These are phyloP conservation scores for Diutina mesorugosa DNA, from an alignment of 1,139 yeast genomes.

Conservation along the genomic window DNA sequence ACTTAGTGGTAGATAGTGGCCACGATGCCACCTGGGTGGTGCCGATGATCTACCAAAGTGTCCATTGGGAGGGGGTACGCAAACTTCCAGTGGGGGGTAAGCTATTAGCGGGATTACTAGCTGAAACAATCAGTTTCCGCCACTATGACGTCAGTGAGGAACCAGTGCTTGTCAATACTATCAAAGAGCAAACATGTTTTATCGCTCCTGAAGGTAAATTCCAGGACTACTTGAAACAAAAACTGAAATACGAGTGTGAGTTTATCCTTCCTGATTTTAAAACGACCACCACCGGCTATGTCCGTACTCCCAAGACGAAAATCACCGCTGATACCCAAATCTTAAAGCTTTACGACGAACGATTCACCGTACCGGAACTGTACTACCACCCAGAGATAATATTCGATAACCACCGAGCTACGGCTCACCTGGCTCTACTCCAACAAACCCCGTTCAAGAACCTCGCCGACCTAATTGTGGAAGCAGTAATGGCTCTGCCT, in stretches of 20 bases:
- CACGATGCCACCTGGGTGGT: constrained; percentile 78
- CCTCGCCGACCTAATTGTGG: constrained; percentile 66
- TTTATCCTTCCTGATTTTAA: constrained; percentile 83
- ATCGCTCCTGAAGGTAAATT: constrained; percentile 49
- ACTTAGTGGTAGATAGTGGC: constrained; percentile 78
- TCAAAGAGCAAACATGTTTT: constrained; percentile 73
- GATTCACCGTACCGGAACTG: constrained; percentile 80
- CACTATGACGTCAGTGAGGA: constrained; percentile 94
- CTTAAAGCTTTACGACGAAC: constrained; percentile 61
- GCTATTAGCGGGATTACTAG: constrained; percentile 63
- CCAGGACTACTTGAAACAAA: constrained; percentile 35
- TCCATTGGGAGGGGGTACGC: constrained; percentile 66
- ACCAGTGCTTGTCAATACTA: constrained; percentile 68
- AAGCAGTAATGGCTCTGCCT: constrained; percentile 60
- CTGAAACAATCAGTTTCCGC: constrained; percentile 79
- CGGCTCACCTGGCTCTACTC: constrained; percentile 17
- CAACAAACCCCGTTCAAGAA: constrained; percentile 51
- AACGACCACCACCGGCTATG: constrained; percentile 61
- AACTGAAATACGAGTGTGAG: constrained; percentile 27
- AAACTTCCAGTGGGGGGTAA: constrained; percentile 79
- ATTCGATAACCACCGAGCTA: constrained; percentile 21
- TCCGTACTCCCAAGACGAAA: constrained; percentile 23
- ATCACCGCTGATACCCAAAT: constrained; percentile 43
- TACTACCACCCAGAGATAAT: constrained; percentile 73
- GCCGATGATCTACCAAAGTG: constrained; percentile 72